These are phyloP conservation scores for Capronia coronata DNA, from an alignment of 2,329 filamentous ascomycete genomes.

Conservation along the genomic window DNA sequence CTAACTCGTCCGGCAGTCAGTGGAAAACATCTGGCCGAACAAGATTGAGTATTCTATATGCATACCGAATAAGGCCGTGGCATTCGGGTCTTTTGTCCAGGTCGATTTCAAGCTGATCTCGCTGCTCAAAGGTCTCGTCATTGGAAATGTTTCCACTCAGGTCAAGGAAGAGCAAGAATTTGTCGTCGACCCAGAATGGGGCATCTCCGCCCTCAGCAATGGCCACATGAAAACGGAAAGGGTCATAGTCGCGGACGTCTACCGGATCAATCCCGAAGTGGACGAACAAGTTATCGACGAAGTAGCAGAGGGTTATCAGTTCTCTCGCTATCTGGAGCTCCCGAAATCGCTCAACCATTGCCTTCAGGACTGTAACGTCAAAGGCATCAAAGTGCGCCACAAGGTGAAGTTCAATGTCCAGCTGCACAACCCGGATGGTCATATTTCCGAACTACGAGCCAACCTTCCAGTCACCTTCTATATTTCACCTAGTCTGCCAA, in stretches of 20 bases:
- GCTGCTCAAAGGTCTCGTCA: slow-evolving; percentile 75
- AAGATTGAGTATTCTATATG: slow-evolving; percentile 95
- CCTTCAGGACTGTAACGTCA: slow-evolving; percentile 80
- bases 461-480: slow-evolving; percentile 88
- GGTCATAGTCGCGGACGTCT: slow-evolving; percentile 61
- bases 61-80: slow-evolving; percentile 86
- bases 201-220: slow-evolving; percentile 27
- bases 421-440: slow-evolving; percentile 88
- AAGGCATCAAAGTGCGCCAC: slow-evolving; percentile 86
- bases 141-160: slow-evolving; percentile 75
- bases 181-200: slow-evolving; percentile 46
- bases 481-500: slow-evolving; percentile 86
- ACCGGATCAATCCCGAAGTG: slow-evolving; percentile 61
- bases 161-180: slow-evolving; percentile 73
- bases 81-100: slow-evolving; percentile 80
- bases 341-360: slow-evolving; percentile 77
- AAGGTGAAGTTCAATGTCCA: slow-evolving; percentile 88
- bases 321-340: slow-evolving; percentile 57
- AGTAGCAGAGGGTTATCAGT: slow-evolving; percentile 56
- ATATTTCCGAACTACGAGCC: slow-evolving; percentile 76
- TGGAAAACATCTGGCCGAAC: slow-evolving; percentile 96
- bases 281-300: slow-evolving; percentile 50
- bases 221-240: slow-evolving; percentile 51
- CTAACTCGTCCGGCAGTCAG: slow-evolving; percentile 46
- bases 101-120: slow-evolving; percentile 84